Conservation (phyloP, 345 rosid genomes). For the Eucalyptus tenuipes region DNA sequence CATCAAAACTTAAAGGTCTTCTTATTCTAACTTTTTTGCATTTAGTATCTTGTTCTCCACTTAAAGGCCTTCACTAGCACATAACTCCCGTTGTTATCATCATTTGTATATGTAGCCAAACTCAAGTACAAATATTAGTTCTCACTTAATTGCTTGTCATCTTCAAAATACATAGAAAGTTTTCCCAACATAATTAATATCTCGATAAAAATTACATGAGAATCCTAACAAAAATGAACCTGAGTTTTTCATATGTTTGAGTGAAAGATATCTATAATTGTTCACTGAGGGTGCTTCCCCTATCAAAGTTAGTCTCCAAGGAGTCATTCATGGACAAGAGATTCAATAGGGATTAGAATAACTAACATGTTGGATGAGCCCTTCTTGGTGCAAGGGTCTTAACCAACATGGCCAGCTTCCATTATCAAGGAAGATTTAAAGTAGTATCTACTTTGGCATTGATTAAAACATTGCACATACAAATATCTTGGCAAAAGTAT, state of each 20-base stretch:
- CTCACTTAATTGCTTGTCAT: neutral
- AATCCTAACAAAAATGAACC: neutral
- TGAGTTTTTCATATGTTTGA: neutral
- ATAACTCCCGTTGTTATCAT: fast-evolving
- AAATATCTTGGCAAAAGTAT: too few relatives aligned
- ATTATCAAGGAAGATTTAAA: neutral
- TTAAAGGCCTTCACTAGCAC: neutral
- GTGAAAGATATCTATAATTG: fast-evolving
- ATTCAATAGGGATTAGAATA: too few relatives aligned
- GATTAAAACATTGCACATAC: too few relatives aligned
- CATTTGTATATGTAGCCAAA: neutral
- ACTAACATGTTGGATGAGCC: neutral
- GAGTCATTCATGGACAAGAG: neutral
- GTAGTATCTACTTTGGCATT: neutral
- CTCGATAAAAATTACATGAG: neutral
- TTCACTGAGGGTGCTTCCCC: neutral
- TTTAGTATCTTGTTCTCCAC: neutral
- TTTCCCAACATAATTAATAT: neutral
- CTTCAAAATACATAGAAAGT: neutral
- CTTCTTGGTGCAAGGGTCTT: neutral
- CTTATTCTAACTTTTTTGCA: neutral
- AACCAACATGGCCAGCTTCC: neutral
- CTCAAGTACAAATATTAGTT: neutral
- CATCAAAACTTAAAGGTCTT: neutral
- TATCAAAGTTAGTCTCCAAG: neutral